Conservation (phyloP, 1,139 yeast genomes). For the Casaregolazyma suthepensis region DNA sequence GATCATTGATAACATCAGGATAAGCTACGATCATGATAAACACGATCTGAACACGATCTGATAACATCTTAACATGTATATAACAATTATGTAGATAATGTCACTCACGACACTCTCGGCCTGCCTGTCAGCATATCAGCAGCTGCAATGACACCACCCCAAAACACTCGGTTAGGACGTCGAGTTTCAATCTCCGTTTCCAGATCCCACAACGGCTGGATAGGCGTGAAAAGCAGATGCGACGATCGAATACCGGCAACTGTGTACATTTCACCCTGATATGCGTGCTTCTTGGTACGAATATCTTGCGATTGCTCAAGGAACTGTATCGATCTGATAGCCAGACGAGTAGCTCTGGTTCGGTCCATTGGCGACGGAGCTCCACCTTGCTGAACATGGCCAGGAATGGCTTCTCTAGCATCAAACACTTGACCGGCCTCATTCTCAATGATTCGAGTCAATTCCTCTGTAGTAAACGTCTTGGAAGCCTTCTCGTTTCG, state of each 20-base stretch:
- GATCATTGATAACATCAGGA: background rate
- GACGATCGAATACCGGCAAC: slow-evolving; percentile 83
- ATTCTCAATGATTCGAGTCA: slow-evolving; percentile 76
- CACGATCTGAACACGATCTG: too few relatives aligned
- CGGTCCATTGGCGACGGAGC: slow-evolving; percentile 93
- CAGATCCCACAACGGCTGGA: slow-evolving; percentile 70
- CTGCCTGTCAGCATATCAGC: slow-evolving; percentile 87
- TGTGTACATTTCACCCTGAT: slow-evolving; percentile 52
- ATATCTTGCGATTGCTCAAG: slow-evolving; percentile 45
- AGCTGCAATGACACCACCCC: slow-evolving; percentile 68
- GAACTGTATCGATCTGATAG: slow-evolving; percentile 81
- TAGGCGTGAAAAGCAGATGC: slow-evolving; percentile 65
- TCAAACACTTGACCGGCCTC: slow-evolving; percentile 75
- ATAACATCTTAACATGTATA: background rate
- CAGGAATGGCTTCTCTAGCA: slow-evolving; percentile 94
- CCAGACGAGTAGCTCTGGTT: slow-evolving; percentile 84
- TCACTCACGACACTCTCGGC: slow-evolving; percentile 17
- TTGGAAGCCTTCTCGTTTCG: slow-evolving; percentile 82
- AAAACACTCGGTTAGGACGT: slow-evolving; percentile 84
- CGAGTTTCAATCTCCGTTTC: slow-evolving; percentile 78
- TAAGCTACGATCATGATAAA: too few relatives aligned
- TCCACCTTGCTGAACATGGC: slow-evolving; percentile 98
- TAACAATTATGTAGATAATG: background rate
- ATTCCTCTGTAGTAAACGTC: slow-evolving; percentile 72
- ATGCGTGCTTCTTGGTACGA: slow-evolving; percentile 21